Base-by-base conservation (phyloP, 2,329 filamentous ascomycete genomes). In the Diaporthe velutina region DNA sequence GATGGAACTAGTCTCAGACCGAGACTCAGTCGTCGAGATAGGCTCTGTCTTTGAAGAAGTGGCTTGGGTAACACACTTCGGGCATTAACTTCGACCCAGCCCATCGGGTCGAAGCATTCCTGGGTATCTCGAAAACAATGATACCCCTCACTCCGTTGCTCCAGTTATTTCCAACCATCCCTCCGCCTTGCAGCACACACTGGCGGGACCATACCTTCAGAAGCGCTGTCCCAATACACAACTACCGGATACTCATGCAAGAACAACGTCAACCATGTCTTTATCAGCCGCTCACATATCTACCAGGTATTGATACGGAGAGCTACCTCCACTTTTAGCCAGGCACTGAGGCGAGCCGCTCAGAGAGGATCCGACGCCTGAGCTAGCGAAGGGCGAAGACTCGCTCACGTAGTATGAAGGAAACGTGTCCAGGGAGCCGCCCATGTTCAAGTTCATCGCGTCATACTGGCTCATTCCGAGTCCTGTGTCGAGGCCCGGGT, bases 211-310 rank as follows among this genome's bases (percentile, higher is more conserved):
- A 40, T 40, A 48, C 33, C 13, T 54, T 4, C 28, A 38, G 8
- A 52, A 4, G 50, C n/a, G 5, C 15, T 22, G 33, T n/a, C 30
- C 45, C 3, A 10, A 28, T 25, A 9, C 40, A n/a, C 19, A 28
- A 30, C 33, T 28, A 7, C 38, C 22, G 28, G 17, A 15, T 50
- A 45, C 52, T n/a, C 35, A 19, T 52, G 30, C 55, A 25, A 71
- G 35, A 35, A 12, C 38, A 22, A 90, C 89, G 80, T 90, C 90
- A 76, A 90, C 84, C 25, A 84, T 87, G 57, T 83, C 81, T 55
- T 86, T 84, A 10, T 9, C 42, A 86, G 87, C 77, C 89, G 83
- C 4, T 81, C 80, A 1, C 74, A 84, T 80, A 61, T 80, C 80
- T 17, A 79, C 75, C 75, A 80, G 73, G 10, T 30, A 33, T 45